Evolutionary conservation across 306 rosid genomes (phyloP), one percentile per base, ranked within the genome.

Genomic region (Quercus robur): DNA sequence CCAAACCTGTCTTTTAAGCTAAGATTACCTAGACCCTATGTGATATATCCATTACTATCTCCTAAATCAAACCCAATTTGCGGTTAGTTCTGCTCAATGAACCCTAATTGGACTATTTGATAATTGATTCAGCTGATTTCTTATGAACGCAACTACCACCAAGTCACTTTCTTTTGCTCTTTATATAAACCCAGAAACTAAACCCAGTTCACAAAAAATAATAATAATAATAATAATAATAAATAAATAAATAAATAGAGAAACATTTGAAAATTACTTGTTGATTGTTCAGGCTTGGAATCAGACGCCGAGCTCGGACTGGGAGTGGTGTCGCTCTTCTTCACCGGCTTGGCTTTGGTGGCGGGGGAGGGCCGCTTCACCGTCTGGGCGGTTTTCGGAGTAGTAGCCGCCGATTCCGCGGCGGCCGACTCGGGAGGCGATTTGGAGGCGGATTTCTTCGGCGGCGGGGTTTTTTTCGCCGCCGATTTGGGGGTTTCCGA

Each of bases 391-490:
- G 85, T 44, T 56, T 76, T 82, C 5, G 84, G 71, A 33, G 77
- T 52, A 35, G 69, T 8, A 0, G 46, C 12, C 12, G 46, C 74
- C 33, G 28, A 41, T 19, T 25, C 81, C 8, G 71, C 12, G 46
- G 23, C 81, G 46, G 23, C 78, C 52, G 66, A 56, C 30, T 54
- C 76, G 2, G 83, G 35, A 70, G 83, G 70, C 19, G 91, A 9
- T 84, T 84, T 89, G 11, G 80, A 15, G 33, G 88, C 68, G 41
- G 89, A 20, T 81, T 89, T 90, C 76, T 84, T 86, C 61, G 76
- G 62, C 81, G 86, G 91, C 70, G 78, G 92, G 18, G 90, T 84
- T 62, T 80, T 93, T 78, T 77, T 90, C 19, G 83, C 56, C 19
- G 88, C 69, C 59, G 90, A 61, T 81, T 88, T 88, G 1, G 88